Evolutionary conservation across 1,284 basidiomycete species (phyloP).

Genomic region (Ceratobasidium sp.): DNA sequence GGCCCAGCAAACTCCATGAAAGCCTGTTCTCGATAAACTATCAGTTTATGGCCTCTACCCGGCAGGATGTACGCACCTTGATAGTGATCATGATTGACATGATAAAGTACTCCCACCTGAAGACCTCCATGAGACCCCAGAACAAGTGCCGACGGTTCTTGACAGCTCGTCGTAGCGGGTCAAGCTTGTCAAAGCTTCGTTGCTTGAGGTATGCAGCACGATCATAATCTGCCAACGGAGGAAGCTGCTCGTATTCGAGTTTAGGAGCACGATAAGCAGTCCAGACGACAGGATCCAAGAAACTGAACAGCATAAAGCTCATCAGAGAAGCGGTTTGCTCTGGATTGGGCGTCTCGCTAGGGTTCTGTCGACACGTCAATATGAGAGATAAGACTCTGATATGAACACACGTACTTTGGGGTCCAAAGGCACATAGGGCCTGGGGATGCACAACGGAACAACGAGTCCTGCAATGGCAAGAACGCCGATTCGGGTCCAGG

Average conservation of each 20-base stretch:
- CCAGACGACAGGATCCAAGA: constrained; percentile 63
- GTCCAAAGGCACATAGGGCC: constrained; percentile 56
- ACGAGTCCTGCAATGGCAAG: constrained; percentile 54
- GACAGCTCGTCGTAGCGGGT: constrained; percentile 48
- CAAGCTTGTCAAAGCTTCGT: constrained; percentile 49
- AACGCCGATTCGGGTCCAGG: constrained; percentile 52
- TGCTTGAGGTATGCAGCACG: constrained; percentile 53
- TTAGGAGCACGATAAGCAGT: constrained; percentile 55
- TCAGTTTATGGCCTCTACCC: background rate
- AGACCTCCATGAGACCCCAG: constrained; percentile 34
- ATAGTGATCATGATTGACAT: background rate
- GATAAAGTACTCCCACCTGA: constrained; percentile 27
- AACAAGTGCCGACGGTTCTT: constrained; percentile 38
- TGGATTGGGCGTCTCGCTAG: constrained; percentile 57
- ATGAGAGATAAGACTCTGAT: too few relatives aligned
- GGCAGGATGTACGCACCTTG: background rate
- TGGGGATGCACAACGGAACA: constrained; percentile 58
- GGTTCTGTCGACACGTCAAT: constrained; percentile 46
- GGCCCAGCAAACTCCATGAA: constrained; percentile 30
- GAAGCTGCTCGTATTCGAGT: constrained; percentile 57
- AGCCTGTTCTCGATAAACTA: background rate
- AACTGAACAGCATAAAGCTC: constrained; percentile 64
- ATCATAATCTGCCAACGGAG: constrained; percentile 68
- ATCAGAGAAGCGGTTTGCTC: constrained; percentile 71
- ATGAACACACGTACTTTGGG: constrained; percentile 43